Percentiles rank a stretch among this genome's conserved stretches.
phyloP scores from a whole-genome alignment of 305 asterid genomes.

The Fraxinus platypoda region DNA sequence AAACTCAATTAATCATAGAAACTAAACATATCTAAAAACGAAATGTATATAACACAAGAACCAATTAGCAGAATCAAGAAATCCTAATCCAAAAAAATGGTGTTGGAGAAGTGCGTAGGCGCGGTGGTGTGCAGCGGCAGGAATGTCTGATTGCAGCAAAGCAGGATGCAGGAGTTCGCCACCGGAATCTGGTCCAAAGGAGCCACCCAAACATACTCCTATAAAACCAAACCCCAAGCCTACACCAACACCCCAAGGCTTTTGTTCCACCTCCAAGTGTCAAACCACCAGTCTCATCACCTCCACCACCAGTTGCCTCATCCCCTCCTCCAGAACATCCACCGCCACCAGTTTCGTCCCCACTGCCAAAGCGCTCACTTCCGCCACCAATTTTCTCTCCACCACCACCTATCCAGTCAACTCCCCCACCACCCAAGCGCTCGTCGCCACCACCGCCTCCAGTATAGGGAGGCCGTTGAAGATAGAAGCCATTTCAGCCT shows the following conservation, averaged over 20 bases:
- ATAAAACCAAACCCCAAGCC: slow-evolving; percentile 15
- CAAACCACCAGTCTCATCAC: slow-evolving; percentile 25
- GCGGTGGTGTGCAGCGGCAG: no score
- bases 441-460: slow-evolving; percentile 11
- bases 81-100: no score
- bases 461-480: no score
- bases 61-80: no score
- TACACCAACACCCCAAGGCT: neutral
- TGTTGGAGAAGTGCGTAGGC: no score
- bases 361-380: neutral
- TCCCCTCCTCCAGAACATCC: slow-evolving; percentile 26
- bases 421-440: neutral
- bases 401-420: slow-evolving; percentile 8
- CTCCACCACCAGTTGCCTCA: slow-evolving; percentile 15
- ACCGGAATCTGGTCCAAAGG: slow-evolving; percentile 25
- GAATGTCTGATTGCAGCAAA: slow-evolving; percentile 47
- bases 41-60: no score
- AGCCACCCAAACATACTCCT: neutral
- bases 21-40: no score
- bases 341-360: neutral
- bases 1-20: no score
- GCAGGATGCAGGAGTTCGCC: slow-evolving; percentile 31
- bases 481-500: no score
- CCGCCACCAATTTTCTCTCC: slow-evolving; percentile 9
- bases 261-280: slow-evolving; percentile 18